Evolutionary conservation across 495 filamentous ascomycete species (phyloP), one percentile per base, ranked within the genome.

Genomic region (Aspergillus biplanus): DNA sequence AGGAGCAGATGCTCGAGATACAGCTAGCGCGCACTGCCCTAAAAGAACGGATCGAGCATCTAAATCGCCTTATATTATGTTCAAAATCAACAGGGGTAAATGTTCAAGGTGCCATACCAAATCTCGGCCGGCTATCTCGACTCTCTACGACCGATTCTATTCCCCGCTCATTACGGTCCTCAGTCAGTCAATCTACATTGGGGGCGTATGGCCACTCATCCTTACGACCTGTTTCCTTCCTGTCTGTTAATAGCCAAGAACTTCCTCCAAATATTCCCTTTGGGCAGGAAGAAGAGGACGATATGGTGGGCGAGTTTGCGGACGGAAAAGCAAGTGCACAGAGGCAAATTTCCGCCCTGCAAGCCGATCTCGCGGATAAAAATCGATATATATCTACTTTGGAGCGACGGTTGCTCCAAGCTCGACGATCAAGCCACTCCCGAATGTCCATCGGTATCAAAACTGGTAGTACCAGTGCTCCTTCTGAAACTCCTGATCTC

Each of bases 1-100:
- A 96, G 68, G 95, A 99, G 71, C 95, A 99, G 72, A 93, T 99
- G 82, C 82, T 98, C 49, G 95, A 98, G 73, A 99, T 99, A 88
- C 95, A 99, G 73, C 83, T 99, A 33, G 95, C 95, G 13, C 86
- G 96, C 32, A 99, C 94, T 2, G 96, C 96, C 6, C 76, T 99
- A 54, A 98, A 99, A 69, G 94, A 98, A 76, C 88, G 95, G 33
- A 99, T 99, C 65, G 93, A 97, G 76, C 95, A 99, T 78, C 84
- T 99, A 6, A 99, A 97, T 74, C 90, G 95, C 21, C 83, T 99
- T 11, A 97, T 99, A 65, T 80, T 99, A 33, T 93, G 90, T 70
- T 98, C 95, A 15, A 97, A 97, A 69, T 97, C 93, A 13, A 90
- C 91, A 0, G 95, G 95, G 16, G 95, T 99, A 50, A 99, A 99